phyloP scores from a whole-genome alignment of 2,329 filamentous ascomycete species.

The Aspergillus fructus region DNA sequence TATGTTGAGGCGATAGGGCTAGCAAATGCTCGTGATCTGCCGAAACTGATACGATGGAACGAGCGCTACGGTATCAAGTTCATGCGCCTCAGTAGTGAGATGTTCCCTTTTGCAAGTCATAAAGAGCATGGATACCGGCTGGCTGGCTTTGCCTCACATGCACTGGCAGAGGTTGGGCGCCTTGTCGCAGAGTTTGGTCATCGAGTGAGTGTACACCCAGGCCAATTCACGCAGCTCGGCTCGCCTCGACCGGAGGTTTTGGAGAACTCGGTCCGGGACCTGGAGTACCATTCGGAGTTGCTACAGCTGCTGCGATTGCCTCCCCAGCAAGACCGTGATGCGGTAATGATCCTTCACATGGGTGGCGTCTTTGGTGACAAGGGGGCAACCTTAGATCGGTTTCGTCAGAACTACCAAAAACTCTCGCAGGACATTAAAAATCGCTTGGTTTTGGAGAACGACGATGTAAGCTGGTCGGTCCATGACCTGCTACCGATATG shows the following conservation, averaged over 20 bases:
- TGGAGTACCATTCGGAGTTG: slow-evolving; percentile 87
- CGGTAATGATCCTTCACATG: slow-evolving; percentile 93
- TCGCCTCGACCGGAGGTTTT: slow-evolving; percentile 79
- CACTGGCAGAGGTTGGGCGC: slow-evolving; percentile 71
- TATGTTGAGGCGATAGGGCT: slow-evolving; percentile 78
- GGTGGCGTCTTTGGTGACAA: slow-evolving; percentile 90
- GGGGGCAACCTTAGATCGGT: slow-evolving; percentile 71
- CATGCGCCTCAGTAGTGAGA: slow-evolving; percentile 87
- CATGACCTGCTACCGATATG: slow-evolving; percentile 88
- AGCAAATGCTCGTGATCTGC: slow-evolving; percentile 77
- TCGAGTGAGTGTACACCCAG: slow-evolving; percentile 84
- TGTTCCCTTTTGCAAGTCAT: slow-evolving; percentile 96
- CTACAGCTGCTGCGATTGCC: slow-evolving; percentile 74
- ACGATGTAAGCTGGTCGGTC: slow-evolving; percentile 89
- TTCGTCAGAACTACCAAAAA: slow-evolving; percentile 69
- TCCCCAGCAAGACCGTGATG: slow-evolving; percentile 75
- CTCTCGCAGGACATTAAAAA: slow-evolving; percentile 71
- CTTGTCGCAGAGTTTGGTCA: slow-evolving; percentile 78
- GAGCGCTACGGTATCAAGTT: slow-evolving; percentile 89
- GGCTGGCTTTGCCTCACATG: slow-evolving; percentile 76
- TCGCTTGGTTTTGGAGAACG: slow-evolving; percentile 86
- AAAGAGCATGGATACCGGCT: slow-evolving; percentile 82
- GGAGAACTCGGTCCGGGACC: slow-evolving; percentile 71
- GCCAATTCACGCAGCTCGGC: slow-evolving; percentile 88
- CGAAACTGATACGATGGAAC: slow-evolving; percentile 89